These are phyloP conservation scores for Cladosporium sp. DNA, from an alignment of 2,329 filamentous ascomycete genomes.

Conservation along the genomic window DNA sequence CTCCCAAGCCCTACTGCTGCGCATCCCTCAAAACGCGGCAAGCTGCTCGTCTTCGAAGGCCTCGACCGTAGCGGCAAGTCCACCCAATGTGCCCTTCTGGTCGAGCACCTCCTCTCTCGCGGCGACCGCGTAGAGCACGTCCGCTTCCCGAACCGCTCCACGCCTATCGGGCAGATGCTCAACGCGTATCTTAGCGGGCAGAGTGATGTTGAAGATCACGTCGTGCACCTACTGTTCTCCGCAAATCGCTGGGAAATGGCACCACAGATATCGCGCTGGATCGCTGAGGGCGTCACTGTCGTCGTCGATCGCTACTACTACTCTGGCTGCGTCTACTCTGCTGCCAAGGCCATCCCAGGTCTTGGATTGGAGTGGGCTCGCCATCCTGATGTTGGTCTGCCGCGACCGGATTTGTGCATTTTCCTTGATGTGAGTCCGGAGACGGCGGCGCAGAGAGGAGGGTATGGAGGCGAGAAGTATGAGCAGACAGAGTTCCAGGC, in stretches of 20 bases:
- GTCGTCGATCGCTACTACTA: slow-evolving; percentile 94
- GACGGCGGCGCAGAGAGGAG: slow-evolving; percentile 73
- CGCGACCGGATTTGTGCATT: slow-evolving; percentile 80
- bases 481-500: slow-evolving; percentile 82
- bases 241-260: slow-evolving; percentile 83
- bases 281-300: slow-evolving; percentile 70
- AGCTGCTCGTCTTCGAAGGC: slow-evolving; percentile 82
- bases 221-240: slow-evolving; percentile 85
- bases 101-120: slow-evolving; percentile 51
- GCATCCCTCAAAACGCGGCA: slow-evolving; percentile 49
- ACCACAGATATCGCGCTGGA: slow-evolving; percentile 42
- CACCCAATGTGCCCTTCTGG: slow-evolving; percentile 76
- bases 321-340: slow-evolving; percentile 89
- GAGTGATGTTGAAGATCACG: slow-evolving; percentile 77
- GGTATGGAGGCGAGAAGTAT: slow-evolving; percentile 86
- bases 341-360: slow-evolving; percentile 74
- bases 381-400: slow-evolving; percentile 80
- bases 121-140: slow-evolving; percentile 59
- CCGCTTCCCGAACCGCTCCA: slow-evolving; percentile 76
- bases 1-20: background rate
- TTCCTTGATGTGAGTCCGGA: slow-evolving; percentile 81
- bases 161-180: slow-evolving; percentile 84
- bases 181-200: slow-evolving; percentile 75
- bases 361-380: slow-evolving; percentile 78
- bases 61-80: slow-evolving; percentile 90